These are phyloP conservation scores for Aspergillus sp. DNA, from an alignment of 2,329 filamentous ascomycete genomes.

Conservation along the genomic window DNA sequence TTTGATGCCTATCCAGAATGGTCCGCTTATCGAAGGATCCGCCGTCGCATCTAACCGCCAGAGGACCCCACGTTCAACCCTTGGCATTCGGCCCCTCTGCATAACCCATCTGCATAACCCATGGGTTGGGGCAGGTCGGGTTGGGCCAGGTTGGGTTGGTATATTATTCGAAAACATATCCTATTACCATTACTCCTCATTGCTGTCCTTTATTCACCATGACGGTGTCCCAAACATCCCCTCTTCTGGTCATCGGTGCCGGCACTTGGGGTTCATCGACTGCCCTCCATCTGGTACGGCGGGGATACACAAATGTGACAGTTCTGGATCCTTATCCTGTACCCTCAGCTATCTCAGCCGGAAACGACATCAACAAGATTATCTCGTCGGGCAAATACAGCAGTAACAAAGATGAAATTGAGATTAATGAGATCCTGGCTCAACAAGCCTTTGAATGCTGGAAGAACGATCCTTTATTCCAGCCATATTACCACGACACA, in stretches of 20 bases:
- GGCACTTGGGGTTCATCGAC: constrained; percentile 43
- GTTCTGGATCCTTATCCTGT: constrained; percentile 41
- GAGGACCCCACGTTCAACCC: no score
- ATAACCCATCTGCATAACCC: no score
- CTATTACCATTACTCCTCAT: not conserved
- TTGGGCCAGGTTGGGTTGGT: not conserved
- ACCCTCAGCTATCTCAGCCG: constrained; percentile 42
- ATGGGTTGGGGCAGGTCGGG: no score
- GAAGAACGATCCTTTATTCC: constrained; percentile 38
- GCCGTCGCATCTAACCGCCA: no score
- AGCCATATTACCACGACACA: constrained; percentile 39
- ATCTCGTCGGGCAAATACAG: constrained; percentile 23
- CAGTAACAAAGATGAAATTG: constrained; percentile 25
- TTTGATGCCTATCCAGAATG: no score
- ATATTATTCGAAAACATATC: not conserved
- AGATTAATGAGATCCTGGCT: constrained; percentile 18
- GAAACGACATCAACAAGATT: constrained; percentile 43
- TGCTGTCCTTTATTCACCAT: constrained; percentile 2
- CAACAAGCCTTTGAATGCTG: constrained; percentile 34
- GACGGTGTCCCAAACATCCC: constrained; percentile 10
- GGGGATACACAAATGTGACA: constrained; percentile 41
- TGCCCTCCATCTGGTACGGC: constrained; percentile 38
- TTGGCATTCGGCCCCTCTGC: no score
- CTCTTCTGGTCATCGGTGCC: constrained; percentile 42
- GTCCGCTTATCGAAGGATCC: no score